These are phyloP conservation scores for Schwanniomyces yamadae DNA, from an alignment of 805 yeast genomes.

Conservation along the genomic window DNA sequence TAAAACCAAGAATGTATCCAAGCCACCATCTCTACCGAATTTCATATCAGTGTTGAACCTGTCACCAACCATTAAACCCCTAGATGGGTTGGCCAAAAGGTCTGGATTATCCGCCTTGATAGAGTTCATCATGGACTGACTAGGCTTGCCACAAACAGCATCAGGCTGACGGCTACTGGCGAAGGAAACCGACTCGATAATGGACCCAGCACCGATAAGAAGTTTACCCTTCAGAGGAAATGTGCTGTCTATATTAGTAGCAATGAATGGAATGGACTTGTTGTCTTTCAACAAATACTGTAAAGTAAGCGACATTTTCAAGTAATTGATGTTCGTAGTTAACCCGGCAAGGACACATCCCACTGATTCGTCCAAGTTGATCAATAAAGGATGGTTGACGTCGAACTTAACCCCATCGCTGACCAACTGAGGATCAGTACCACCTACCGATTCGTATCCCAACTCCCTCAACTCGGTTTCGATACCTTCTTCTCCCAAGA, in stretches of 20 bases:
- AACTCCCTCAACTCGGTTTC: conserved; percentile 71
- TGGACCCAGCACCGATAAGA: conserved; percentile 94
- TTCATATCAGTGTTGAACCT: conserved; percentile 92
- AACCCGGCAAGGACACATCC: conserved; percentile 91
- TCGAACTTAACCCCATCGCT: conserved; percentile 50
- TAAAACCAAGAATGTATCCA: conserved; percentile 82
- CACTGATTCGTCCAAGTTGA: conserved; percentile 65
- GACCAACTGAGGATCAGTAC: conserved; percentile 62
- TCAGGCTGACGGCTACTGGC: conserved; percentile 82
- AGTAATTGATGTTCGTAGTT: conserved; percentile 73
- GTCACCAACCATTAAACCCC: conserved; percentile 92
- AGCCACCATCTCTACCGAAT: conserved; percentile 85
- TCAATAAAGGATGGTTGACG: conserved; percentile 53
- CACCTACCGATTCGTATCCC: conserved; percentile 82
- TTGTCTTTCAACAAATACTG: conserved; percentile 65
- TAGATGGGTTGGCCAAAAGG: conserved; percentile 48
- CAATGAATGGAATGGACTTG: conserved; percentile 70
- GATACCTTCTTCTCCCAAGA: conserved; percentile 86
- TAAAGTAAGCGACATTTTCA: conserved; percentile 75
- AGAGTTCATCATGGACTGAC: conserved; percentile 84
- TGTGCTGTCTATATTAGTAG: conserved; percentile 93
- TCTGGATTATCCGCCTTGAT: conserved; percentile 62
- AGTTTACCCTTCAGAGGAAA: conserved; percentile 85
- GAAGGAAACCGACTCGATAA: conserved; percentile 71
- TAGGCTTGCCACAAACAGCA: conserved; percentile 88